Percentiles rank a stretch among this genome's conserved stretches.
These are phyloP conservation scores for Penicillium freii DNA, from an alignment of 2,329 filamentous ascomycete species.

Conservation along the genomic window DNA sequence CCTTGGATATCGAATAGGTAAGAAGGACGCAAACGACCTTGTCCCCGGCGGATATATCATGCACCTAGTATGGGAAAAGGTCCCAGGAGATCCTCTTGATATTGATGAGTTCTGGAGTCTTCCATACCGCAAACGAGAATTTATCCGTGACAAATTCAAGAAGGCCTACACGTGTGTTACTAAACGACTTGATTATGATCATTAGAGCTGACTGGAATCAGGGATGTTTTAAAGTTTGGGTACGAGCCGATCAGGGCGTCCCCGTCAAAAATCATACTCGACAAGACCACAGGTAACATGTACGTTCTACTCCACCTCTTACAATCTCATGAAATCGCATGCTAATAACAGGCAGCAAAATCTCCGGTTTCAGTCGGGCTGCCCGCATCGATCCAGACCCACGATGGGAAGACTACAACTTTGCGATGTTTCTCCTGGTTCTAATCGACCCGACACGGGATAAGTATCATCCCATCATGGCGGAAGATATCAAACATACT, in stretches of 20 bases:
- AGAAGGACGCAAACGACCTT: not conserved
- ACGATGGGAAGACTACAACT: not conserved
- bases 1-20: not conserved
- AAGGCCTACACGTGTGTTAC: not conserved
- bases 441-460: no score
- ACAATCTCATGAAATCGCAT: not conserved
- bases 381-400: not conserved
- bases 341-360: not conserved
- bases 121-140: not conserved
- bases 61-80: not conserved
- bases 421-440: not conserved
- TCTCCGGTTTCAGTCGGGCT: not conserved
- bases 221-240: not conserved
- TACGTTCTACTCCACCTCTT: not conserved
- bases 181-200: not conserved
- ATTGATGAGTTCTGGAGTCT: not conserved
- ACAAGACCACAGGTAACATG: not conserved
- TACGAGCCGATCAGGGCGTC: not conserved
- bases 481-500: no score
- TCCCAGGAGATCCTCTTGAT: not conserved
- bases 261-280: not conserved
- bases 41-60: slow-evolving; percentile 1
- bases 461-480: no score
- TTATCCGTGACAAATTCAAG: not conserved
- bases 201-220: not conserved